These are phyloP conservation scores for Cercospora berteroae DNA, from an alignment of 2,329 filamentous ascomycete species.

Conservation along the genomic window DNA sequence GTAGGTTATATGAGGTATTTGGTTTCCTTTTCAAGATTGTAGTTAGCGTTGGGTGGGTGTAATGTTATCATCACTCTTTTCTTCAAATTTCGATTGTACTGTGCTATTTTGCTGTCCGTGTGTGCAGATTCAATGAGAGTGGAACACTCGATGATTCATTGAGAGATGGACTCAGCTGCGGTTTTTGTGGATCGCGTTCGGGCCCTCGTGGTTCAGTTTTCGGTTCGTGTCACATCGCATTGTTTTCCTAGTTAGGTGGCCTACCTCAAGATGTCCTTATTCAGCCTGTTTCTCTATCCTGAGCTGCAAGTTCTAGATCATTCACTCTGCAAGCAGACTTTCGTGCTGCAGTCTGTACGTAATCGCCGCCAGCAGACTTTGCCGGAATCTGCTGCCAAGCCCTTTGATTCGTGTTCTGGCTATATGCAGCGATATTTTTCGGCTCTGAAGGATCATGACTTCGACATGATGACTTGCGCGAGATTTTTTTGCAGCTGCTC, in stretches of 20 bases:
- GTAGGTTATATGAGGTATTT: conserved; percentile 41
- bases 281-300: not conserved
- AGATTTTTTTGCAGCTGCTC: not conserved
- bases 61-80: not conserved
- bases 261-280: not conserved
- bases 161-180: not conserved
- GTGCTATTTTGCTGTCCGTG: not conserved
- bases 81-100: not conserved
- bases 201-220: not conserved
- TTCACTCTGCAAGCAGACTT: not conserved
- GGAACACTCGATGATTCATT: not conserved
- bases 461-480: not conserved
- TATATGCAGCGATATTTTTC: not conserved
- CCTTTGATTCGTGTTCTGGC: not conserved
- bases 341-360: not conserved
- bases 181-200: not conserved
- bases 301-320: not conserved
- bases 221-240: not conserved
- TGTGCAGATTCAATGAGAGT: not conserved
- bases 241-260: not conserved
- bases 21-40: not conserved
- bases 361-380: not conserved
- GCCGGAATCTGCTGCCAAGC: not conserved
- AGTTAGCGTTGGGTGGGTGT: not conserved
- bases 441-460: not conserved